Percentiles rank a stretch among this genome's conserved stretches.
Evolutionary conservation across 1,139 yeast genomes (phyloP).

Genomic region (Magnusiomyces paraingens): DNA sequence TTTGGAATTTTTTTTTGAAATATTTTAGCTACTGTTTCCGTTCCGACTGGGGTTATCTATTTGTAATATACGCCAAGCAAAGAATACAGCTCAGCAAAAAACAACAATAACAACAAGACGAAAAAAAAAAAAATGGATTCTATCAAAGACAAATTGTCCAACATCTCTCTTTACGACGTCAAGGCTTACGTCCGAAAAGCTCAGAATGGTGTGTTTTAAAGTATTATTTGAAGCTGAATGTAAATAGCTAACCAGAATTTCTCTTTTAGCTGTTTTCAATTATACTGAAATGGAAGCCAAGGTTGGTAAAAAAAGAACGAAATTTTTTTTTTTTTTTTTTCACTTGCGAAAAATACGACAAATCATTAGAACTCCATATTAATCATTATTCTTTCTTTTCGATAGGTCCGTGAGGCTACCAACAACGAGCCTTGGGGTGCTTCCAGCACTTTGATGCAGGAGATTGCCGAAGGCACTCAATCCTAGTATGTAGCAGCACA

Average conservation of each 20-base stretch:
- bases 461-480: slow-evolving; percentile 91
- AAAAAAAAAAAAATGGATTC: slow-evolving; percentile 45
- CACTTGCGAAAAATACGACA: neutral
- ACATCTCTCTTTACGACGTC: slow-evolving; percentile 86
- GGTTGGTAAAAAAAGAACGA: slow-evolving; percentile 36
- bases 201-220: slow-evolving; percentile 54
- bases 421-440: slow-evolving; percentile 99
- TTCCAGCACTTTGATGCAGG: slow-evolving; percentile 80
- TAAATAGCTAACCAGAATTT: slow-evolving; percentile 21
- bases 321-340: neutral
- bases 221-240: neutral
- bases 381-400: neutral
- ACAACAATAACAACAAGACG: too few species aligned
- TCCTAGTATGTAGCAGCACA: slow-evolving; percentile 42
- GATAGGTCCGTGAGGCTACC: slow-evolving; percentile 72
- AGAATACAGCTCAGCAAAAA: too few species aligned
- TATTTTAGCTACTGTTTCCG: too few species aligned
- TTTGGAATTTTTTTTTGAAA: too few species aligned
- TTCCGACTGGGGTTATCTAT: too few species aligned
- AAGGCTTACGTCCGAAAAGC: slow-evolving; percentile 97
- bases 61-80: too few species aligned
- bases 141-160: slow-evolving; percentile 66
- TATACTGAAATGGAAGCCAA: slow-evolving; percentile 93
- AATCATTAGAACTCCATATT: neutral
- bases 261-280: slow-evolving; percentile 62